These are phyloP conservation scores for Chytriomyces confervae DNA, from an alignment of 192 early-diverging fungal genomes.

Conservation along the genomic window DNA sequence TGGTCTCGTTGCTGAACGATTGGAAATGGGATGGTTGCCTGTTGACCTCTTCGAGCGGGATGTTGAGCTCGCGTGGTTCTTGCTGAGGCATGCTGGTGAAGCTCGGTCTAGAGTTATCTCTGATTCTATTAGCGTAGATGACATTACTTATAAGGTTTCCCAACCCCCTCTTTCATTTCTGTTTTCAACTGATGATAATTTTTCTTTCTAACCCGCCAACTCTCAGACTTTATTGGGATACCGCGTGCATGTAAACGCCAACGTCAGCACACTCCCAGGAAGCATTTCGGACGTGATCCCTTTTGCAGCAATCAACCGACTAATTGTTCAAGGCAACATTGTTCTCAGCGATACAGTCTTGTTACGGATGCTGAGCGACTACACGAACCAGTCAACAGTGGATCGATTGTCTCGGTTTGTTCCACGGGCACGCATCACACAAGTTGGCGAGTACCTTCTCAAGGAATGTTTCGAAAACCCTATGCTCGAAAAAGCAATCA, in stretches of 20 bases:
- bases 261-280: constrained; percentile 3
- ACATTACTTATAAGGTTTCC: constrained; percentile 22
- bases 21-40: constrained; percentile 32
- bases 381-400: constrained; percentile 16
- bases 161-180: background rate
- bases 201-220: background rate
- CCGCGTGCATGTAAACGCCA: constrained; percentile 17
- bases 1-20: constrained; percentile 16
- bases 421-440: background rate
- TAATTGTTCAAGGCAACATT: constrained; percentile 28
- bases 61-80: constrained; percentile 40
- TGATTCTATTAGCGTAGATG: constrained; percentile 21
- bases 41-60: constrained; percentile 38
- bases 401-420: constrained; percentile 33
- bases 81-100: constrained; percentile 36
- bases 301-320: constrained; percentile 13
- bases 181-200: background rate
- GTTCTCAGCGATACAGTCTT: constrained; percentile 27
- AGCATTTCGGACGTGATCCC: constrained; percentile 19
- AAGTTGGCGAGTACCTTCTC: constrained; percentile 14
- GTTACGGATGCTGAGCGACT: constrained; percentile 9
- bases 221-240: constrained; percentile 35
- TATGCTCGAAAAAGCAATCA: constrained; percentile 17
- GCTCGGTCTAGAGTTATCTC: constrained; percentile 7
- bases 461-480: constrained; percentile 32